Conservation (phyloP, 495 filamentous ascomycete genomes). For the Entonaema liquescens region DNA sequence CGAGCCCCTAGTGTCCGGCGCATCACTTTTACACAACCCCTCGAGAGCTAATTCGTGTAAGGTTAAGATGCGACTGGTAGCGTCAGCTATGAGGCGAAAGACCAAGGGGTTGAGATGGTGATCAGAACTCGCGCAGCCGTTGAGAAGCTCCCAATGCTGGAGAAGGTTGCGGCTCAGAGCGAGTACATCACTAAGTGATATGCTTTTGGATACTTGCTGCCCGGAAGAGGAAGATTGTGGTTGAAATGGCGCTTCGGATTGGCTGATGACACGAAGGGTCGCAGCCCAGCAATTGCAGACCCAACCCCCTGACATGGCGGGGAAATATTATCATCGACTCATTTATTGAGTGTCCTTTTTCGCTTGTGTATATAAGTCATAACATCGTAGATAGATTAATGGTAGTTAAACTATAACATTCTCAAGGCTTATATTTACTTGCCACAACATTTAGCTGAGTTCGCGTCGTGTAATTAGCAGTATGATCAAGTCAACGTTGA, state of each 20-base stretch:
- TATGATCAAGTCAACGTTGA: too few species aligned
- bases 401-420: background rate
- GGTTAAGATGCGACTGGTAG: background rate
- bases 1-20: background rate
- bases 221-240: background rate
- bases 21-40: background rate
- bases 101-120: background rate
- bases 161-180: conserved; percentile 13
- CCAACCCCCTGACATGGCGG: conserved; percentile 5
- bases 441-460: too few species aligned
- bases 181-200: conserved; percentile 7
- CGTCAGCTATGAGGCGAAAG: background rate
- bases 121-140: conserved; percentile 16
- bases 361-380: background rate
- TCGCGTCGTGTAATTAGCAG: too few species aligned
- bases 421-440: background rate
- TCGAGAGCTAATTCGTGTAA: background rate
- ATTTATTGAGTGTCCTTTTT: background rate
- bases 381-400: background rate
- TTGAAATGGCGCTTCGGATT: conserved; percentile 5
- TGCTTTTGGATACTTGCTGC: background rate
- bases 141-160: conserved; percentile 23
- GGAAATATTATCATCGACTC: background rate
- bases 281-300: conserved; percentile 12
- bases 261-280: conserved; percentile 2